Evolutionary conservation across 352 stramenopile genomes (phyloP), one percentile per base, ranked within the genome.

Genomic region (Pythium pyrilobum): DNA sequence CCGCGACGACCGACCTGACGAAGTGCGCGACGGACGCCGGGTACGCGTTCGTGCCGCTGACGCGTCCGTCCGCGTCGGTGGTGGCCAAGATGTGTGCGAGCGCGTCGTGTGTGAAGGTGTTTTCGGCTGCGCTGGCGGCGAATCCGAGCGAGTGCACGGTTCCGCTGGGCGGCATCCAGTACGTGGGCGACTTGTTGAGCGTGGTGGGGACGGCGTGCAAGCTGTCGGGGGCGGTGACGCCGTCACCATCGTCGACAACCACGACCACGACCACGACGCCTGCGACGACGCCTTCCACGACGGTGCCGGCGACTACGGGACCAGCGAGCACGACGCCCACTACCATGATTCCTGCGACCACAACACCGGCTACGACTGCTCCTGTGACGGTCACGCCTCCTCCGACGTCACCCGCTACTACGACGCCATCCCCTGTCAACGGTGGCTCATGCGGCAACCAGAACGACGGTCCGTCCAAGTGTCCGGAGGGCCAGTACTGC

Each of bases 401-500:
- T 25, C 24, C 29, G 5, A 44, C 58, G 50, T 56, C 48, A 5
- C 33, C 56, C 4, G 18, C 25, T 12, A 39, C 43, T 4, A 29
- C 46, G 4, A 21, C 11, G 46, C 31, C 36, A 16, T 7, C 34
- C n/a, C 12, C 31, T 20, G 15, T 10, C 32, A 37, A 10, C 18
- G 43, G 29, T 18, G 27, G 27, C 29, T n/a, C 2, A 27, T 51
- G 43, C 12, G 43, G 43, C 16, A 39, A 28, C 27, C 5, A 24
- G n/a, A 39, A 51, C 18, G 43, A 29, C 10, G 32, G 15, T 37
- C 15, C 32, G 10, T 37, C 15, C 32, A 15, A 37, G 32, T 37
- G 15, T 37, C 15, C 15, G 10, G 32, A n/a, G n/a, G n/a, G n/a
- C n/a, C 15, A 54, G 29, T 81, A 75, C 62, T 80, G 71, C 53